phyloP scores from a whole-genome alignment of 306 rosid genomes.

The Albizia julibrissin region DNA sequence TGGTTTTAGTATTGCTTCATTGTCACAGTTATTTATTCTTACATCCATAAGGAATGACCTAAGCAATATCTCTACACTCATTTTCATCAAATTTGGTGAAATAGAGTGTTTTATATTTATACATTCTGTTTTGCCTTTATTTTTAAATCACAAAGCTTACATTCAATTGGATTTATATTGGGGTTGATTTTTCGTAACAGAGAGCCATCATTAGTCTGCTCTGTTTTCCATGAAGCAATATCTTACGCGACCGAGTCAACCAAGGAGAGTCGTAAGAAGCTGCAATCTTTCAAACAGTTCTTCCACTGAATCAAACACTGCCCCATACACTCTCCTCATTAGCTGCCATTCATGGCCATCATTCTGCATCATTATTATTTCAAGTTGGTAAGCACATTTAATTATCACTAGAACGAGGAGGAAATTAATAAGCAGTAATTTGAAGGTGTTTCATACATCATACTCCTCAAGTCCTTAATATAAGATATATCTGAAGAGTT shows the following conservation, averaged over 20 bases:
- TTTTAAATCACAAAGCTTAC: background rate
- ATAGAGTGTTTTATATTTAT: background rate
- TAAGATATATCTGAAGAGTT: no score
- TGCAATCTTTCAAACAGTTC: conserved; percentile 63
- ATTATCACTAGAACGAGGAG: background rate
- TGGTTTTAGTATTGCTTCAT: background rate
- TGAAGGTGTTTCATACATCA: background rate
- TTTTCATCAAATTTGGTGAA: background rate
- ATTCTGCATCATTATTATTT: background rate
- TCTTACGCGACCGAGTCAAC: background rate
- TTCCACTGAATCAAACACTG: background rate
- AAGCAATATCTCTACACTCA: background rate
- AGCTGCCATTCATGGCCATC: background rate
- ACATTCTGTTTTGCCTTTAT: background rate
- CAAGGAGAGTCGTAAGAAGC: conserved; percentile 51
- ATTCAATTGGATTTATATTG: background rate
- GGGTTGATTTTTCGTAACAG: background rate
- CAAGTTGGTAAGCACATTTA: background rate
- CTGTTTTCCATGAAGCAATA: background rate
- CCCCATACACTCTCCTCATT: background rate
- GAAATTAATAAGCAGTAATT: background rate
- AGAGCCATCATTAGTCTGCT: background rate
- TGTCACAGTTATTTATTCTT: background rate
- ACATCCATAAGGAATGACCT: background rate
- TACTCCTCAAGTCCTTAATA: background rate